Evolutionary conservation across 257 asterid species (phyloP), one percentile per base, ranked within the genome.

Genomic region (Gentiana macrophylla): DNA sequence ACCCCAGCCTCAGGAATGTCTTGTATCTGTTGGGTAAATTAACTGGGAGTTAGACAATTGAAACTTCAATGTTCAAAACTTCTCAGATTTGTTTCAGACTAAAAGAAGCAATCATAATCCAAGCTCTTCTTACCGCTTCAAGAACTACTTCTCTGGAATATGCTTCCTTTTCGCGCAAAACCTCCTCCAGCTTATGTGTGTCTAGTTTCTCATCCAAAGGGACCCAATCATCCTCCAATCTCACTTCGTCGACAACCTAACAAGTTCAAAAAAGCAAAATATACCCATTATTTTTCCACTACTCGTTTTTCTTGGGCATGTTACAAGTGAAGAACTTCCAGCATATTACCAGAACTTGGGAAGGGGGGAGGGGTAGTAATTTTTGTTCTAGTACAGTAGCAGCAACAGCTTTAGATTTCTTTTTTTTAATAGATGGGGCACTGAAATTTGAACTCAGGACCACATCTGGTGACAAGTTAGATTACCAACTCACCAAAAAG

Each of bases 1-100:
- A 80, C 61, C 83, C 88, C 99, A 64, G 99, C 97, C 55, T 81
- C 94, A 50, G 99, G 99, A 79, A 88, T 85, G 70, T 88, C 99
- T 48, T 94, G 97, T 53, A 92, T 80, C 99, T 92, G 78, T 62
- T 68, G 61, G 47, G 67, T 59, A 55, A 32, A 66, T 61, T 53
- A 71, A 52, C 48, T 9, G 9, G 9, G 12, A 13, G 32, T 62
- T 55, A 64, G 8, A 34, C 48, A 44, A 54, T 32, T 45, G 50
- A 44, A 34, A 66, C 49, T 37, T 13, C 13, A 37, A 4, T 3
- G 9, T 32, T 10, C 7, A 12, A 32, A 38, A 4, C 2, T 13
- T 49, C 32, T 37, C 41, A 9, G 12, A 6, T 46, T 45, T 37
- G 9, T 43, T 52, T 33, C 38, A 12, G 37, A 41, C 54, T 32